phyloP scores from a whole-genome alignment of 805 yeast species.

The Nakazawaea ishiwadae region DNA sequence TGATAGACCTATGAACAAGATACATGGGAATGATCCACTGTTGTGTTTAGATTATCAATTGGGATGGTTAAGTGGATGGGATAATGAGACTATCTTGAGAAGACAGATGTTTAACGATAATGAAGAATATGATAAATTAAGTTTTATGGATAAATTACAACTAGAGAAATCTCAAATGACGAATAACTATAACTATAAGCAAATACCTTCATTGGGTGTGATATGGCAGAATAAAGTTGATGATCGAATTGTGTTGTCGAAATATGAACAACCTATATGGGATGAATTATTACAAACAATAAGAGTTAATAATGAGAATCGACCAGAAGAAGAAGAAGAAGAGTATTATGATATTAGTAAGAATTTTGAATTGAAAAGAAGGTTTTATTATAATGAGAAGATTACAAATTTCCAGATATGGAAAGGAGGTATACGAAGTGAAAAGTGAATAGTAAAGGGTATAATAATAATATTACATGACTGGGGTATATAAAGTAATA shows the following conservation, averaged over 20 bases:
- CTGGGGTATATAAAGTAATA: not conserved
- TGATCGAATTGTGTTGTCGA: conserved; percentile 42
- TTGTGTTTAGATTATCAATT: conserved; percentile 57
- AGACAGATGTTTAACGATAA: conserved; percentile 21
- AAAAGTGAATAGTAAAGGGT: not conserved
- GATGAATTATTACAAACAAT: conserved; percentile 25
- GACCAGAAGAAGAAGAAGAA: conserved; percentile 12
- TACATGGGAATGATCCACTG: conserved; percentile 28
- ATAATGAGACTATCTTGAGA: conserved; percentile 31
- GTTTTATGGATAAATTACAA: not conserved
- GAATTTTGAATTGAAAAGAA: conserved; percentile 10
- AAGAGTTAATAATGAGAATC: not conserved
- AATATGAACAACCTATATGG: conserved; percentile 35
- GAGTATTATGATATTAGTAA: conserved; percentile 18
- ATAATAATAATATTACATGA: not conserved
- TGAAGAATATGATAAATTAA: not conserved
- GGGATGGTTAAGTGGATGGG: conserved; percentile 79
- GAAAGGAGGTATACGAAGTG: conserved; percentile 30
- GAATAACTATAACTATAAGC: conserved; percentile 22
- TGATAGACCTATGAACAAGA: conserved; percentile 42
- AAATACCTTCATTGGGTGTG: conserved; percentile 50
- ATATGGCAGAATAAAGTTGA: conserved; percentile 50
- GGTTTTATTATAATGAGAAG: conserved; percentile 12
- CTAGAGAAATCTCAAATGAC: not conserved
- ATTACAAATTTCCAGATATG: conserved; percentile 27